Evolutionary conservation across 2,329 filamentous ascomycete species (phyloP).

Genomic region (Sarocladium oryzae): DNA sequence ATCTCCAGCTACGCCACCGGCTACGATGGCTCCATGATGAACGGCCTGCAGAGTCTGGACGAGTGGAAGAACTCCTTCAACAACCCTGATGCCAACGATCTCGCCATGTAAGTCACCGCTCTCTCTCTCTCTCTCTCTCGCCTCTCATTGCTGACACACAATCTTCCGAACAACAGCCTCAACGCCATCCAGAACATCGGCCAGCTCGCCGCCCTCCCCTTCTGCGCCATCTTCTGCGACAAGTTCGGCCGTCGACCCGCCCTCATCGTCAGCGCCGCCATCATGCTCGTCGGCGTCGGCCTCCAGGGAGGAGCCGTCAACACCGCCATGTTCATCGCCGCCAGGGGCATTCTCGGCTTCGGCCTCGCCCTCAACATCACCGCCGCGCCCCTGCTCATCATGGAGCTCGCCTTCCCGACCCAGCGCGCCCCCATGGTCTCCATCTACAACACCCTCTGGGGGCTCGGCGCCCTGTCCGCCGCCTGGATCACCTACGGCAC

Average conservation of each 20-base stretch:
- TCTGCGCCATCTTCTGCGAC: constrained; percentile 8
- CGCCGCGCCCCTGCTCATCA: constrained; percentile 6
- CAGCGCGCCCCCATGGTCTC: constrained; percentile 4
- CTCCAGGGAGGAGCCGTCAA: constrained; percentile 24
- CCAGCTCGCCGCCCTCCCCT: constrained; percentile 3
- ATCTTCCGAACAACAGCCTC: neutral
- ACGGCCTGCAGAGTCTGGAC: constrained; percentile 28
- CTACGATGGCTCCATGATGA: constrained; percentile 32
- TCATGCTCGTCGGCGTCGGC: constrained; percentile 25
- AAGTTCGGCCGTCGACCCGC: constrained; percentile 21
- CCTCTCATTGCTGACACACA: neutral
- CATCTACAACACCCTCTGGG: constrained; percentile 9
- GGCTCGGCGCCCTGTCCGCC: constrained; percentile 5
- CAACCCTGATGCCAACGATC: constrained; percentile 20
- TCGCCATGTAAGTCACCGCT: constrained; percentile 12
- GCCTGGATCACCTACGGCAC: constrained; percentile 11
- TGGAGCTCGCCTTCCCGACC: constrained; percentile 5
- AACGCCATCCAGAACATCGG: constrained; percentile 8
- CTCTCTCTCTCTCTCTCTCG: neutral
- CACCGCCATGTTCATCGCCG: constrained; percentile 46
- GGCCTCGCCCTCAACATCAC: constrained; percentile 22
- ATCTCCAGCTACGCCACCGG: constrained; percentile 12
- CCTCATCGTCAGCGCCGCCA: constrained; percentile 23
- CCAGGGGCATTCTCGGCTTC: constrained; percentile 47
- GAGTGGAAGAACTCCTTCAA: constrained; percentile 18